These are phyloP conservation scores for Thalassiosira hispida DNA, from an alignment of 352 stramenopile species.

Conservation along the genomic window DNA sequence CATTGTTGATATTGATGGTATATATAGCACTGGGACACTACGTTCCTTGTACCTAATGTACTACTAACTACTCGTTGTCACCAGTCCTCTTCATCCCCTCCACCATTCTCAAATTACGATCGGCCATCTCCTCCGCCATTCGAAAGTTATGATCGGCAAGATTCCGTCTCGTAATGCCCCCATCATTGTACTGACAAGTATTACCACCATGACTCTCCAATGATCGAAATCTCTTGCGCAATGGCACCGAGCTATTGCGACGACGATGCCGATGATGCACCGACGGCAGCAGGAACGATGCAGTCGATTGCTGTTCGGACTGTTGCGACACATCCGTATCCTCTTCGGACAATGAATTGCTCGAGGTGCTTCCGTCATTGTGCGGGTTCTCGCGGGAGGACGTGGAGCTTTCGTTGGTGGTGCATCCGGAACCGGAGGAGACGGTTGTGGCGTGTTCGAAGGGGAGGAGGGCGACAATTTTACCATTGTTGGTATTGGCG, in stretches of 20 bases:
- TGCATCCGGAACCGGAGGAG: constrained; percentile 26
- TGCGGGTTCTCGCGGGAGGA: too few relatives aligned
- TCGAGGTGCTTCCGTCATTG: constrained; percentile 22
- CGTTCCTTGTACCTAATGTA: too few relatives aligned
- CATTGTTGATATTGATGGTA: too few relatives aligned
- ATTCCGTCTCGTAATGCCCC: constrained; percentile 14
- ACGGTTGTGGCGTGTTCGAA: constrained; percentile 16
- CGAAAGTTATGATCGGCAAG: constrained; percentile 24
- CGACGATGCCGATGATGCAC: background rate
- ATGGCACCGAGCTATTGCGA: constrained; percentile 11
- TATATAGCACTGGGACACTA: too few relatives aligned
- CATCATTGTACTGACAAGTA: background rate
- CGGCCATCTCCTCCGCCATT: too few relatives aligned
- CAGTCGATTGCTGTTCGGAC: background rate
- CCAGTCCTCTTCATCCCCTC: too few relatives aligned
- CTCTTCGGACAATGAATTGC: constrained; percentile 7
- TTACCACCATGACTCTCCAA: too few relatives aligned
- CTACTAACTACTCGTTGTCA: too few relatives aligned
- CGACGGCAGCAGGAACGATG: too few relatives aligned
- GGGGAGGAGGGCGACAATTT: constrained; percentile 9
- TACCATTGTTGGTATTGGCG: too few relatives aligned
- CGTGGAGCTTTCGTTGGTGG: constrained; percentile 10
- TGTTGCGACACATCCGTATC: too few relatives aligned
- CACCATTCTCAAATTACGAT: too few relatives aligned
- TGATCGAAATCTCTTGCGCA: constrained; percentile 32